Percentiles rank a stretch among this genome's conserved stretches.
Conservation (phyloP, 2,329 filamentous ascomycete species). For the Malbranchea cinnamomea region DNA sequence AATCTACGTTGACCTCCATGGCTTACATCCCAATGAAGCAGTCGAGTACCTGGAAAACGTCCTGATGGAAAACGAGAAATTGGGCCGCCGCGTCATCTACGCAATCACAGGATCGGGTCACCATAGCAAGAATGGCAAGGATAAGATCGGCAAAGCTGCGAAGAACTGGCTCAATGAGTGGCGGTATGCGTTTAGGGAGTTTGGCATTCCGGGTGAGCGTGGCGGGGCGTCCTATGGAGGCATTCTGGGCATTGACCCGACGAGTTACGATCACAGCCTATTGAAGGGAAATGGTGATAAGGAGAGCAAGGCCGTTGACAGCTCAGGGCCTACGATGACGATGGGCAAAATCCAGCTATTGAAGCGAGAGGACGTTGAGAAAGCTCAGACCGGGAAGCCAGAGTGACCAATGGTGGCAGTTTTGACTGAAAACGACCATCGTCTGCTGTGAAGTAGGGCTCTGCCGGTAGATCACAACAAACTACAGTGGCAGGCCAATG, state of each 20-base stretch:
- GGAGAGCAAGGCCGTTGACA: conserved; percentile 14
- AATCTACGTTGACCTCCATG: conserved; percentile 89
- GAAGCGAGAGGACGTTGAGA: conserved; percentile 29
- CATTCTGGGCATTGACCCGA: conserved; percentile 49
- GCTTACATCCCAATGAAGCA: conserved; percentile 95
- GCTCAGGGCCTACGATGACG: conserved; percentile 17
- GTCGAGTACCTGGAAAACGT: conserved; percentile 86
- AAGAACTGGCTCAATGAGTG: conserved; percentile 86
- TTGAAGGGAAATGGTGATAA: conserved; percentile 14
- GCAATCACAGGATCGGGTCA: conserved; percentile 94
- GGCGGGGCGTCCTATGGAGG: conserved; percentile 58
- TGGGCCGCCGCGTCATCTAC: conserved; percentile 61
- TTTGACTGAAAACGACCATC: too few species aligned
- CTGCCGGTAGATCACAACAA: too few species aligned
- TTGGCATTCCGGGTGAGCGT: conserved; percentile 88
- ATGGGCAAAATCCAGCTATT: conserved; percentile 32
- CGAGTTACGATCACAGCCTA: conserved; percentile 45
- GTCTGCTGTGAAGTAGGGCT: too few species aligned
- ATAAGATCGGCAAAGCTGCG: conserved; percentile 92
- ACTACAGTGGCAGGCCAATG: too few species aligned
- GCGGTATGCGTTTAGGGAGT: conserved; percentile 91
- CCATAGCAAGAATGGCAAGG: conserved; percentile 96
- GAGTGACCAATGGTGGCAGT: too few species aligned
- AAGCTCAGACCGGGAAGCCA: too few species aligned
- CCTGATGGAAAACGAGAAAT: conserved; percentile 63